phyloP scores from a whole-genome alignment of 805 yeast species.

The Ogataea ramenticola region DNA sequence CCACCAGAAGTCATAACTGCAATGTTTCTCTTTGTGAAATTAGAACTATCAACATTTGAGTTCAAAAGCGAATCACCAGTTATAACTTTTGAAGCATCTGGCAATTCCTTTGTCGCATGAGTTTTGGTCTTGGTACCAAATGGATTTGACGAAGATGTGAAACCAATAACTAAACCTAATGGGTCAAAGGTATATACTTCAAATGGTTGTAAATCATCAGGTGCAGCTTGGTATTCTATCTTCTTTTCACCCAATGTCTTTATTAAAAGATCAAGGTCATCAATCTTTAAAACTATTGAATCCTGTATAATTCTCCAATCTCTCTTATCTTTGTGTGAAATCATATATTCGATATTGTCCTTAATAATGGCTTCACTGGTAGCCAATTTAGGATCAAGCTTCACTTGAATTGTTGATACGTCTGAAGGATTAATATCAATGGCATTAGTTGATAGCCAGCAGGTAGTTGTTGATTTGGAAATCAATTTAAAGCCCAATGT shows the following conservation, averaged over 20 bases:
- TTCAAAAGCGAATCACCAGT: not conserved
- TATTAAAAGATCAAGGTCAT: conserved; percentile 32
- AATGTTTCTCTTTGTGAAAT: conserved; percentile 40
- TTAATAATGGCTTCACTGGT: conserved; percentile 18
- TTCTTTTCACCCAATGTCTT: conserved; percentile 24
- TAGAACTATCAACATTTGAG: not conserved
- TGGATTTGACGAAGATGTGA: conserved; percentile 56
- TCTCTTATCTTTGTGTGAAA: conserved; percentile 19
- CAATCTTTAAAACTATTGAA: conserved; percentile 38
- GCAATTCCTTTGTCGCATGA: not conserved
- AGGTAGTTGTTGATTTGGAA: conserved; percentile 19
- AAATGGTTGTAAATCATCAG: conserved; percentile 66
- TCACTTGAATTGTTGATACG: conserved; percentile 15
- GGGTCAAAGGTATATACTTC: conserved; percentile 81
- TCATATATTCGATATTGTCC: conserved; percentile 20
- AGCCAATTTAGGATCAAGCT: conserved; percentile 19
- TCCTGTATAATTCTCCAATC: conserved; percentile 48
- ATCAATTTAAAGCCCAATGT: conserved; percentile 31
- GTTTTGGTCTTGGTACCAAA: conserved; percentile 24
- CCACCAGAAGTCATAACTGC: conserved; percentile 99
- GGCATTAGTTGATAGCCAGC: conserved; percentile 23
- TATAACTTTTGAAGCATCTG: not conserved
- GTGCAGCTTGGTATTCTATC: conserved; percentile 48
- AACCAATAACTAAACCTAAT: conserved; percentile 74
- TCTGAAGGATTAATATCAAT: conserved; percentile 16